Evolutionary conservation across 495 filamentous ascomycete genomes (phyloP).

Genomic region (Lepidopterella palustris): DNA sequence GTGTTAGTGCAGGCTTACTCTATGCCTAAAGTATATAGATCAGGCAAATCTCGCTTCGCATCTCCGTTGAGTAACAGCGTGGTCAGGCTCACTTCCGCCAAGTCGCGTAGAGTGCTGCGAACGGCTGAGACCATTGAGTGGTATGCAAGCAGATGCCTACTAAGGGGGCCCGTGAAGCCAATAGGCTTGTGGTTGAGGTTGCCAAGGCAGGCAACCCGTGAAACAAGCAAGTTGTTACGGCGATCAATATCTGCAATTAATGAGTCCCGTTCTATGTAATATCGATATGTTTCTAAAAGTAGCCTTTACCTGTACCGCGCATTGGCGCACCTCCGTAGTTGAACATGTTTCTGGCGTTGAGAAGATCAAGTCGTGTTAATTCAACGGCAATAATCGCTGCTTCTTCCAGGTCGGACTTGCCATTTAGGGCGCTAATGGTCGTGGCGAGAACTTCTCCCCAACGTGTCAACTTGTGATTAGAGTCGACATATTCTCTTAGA

Average conservation of each 20-base stretch:
- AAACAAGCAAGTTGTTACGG: constrained; percentile 67
- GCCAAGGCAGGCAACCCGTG: constrained; percentile 74
- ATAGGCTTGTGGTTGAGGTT: constrained; percentile 75
- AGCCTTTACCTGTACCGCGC: constrained; percentile 21
- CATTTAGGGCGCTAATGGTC: constrained; percentile 55
- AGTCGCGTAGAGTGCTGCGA: constrained; percentile 67
- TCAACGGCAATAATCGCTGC: constrained; percentile 25
- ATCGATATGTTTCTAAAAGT: neutral
- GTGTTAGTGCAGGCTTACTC: constrained; percentile 46
- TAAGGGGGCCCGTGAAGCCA: constrained; percentile 91
- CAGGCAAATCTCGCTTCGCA: constrained; percentile 60
- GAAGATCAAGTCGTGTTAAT: constrained; percentile 37
- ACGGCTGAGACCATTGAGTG: constrained; percentile 75
- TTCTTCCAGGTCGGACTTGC: constrained; percentile 38
- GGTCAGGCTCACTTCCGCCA: constrained; percentile 73
- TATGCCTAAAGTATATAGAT: constrained; percentile 64
- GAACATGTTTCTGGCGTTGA: constrained; percentile 52
- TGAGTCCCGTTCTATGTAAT: constrained; percentile 46
- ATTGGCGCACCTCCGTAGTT: constrained; percentile 26
- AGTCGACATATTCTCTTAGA: constrained; percentile 75
- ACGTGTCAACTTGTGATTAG: constrained; percentile 68
- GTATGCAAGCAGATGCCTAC: constrained; percentile 80
- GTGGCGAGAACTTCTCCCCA: constrained; percentile 77
- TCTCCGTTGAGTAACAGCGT: constrained; percentile 74
- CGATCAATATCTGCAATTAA: constrained; percentile 34